Conservation (phyloP, 1,139 yeast species). For the Geotrichum histeridarum region DNA sequence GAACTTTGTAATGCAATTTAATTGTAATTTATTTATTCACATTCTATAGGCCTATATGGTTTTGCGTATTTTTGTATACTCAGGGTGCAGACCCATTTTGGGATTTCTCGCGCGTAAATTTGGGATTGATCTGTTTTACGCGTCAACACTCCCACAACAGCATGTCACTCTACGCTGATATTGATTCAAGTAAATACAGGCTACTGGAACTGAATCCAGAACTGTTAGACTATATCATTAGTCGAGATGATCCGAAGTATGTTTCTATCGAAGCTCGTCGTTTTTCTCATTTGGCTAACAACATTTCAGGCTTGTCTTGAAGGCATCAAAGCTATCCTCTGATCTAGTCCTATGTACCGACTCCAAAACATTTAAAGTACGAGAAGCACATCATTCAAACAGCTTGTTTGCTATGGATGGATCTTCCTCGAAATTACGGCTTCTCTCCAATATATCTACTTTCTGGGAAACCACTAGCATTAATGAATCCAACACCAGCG, state of each 20-base stretch:
- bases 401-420: constrained; percentile 49
- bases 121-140: not conserved
- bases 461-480: constrained; percentile 37
- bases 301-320: constrained; percentile 39
- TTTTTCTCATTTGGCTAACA: not conserved
- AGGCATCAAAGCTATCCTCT: constrained; percentile 35
- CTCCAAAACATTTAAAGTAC: constrained; percentile 54
- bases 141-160: not conserved
- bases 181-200: constrained; percentile 16
- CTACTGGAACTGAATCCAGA: constrained; percentile 18
- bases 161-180: constrained; percentile 19
- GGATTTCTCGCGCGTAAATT: not conserved
- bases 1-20: not conserved
- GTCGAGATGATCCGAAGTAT: constrained; percentile 11
- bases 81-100: not conserved
- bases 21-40: not conserved
- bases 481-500: constrained; percentile 20
- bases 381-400: constrained; percentile 85
- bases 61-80: no score
- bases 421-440: constrained; percentile 31
- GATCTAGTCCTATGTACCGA: constrained; percentile 62
- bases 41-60: no score
- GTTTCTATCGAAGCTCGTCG: not conserved
- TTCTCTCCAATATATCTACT: constrained; percentile 43
- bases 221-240: constrained; percentile 9